A percentile compares a stretch with the other conserved stretches of the same genome.
These are phyloP conservation scores for Ogataea saltuana DNA, from an alignment of 805 yeast genomes.

Conservation along the genomic window DNA sequence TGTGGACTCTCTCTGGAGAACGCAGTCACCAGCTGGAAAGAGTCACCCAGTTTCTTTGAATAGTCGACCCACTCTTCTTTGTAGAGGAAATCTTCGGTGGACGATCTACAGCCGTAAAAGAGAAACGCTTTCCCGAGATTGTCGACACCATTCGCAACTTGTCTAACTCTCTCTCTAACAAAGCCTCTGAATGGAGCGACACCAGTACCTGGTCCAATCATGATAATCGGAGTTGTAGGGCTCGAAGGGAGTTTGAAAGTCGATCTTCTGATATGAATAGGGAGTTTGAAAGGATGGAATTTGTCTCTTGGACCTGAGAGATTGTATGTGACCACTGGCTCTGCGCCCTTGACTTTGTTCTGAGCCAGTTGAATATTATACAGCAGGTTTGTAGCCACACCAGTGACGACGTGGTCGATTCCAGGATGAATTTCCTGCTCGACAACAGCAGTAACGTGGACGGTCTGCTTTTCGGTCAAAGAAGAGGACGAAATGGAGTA, in stretches of 20 bases:
- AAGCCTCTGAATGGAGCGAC: constrained; percentile 98
- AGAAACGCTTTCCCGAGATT: constrained; percentile 71
- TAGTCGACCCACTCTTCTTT: constrained; percentile 87
- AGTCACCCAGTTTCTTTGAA: constrained; percentile 55
- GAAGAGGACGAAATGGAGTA: constrained; percentile 95
- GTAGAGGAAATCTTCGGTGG: constrained; percentile 80
- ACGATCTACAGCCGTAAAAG: constrained; percentile 85
- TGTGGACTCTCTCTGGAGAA: constrained; percentile 75
- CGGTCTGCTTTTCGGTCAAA: constrained; percentile 65
- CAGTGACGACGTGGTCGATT: constrained; percentile 52
- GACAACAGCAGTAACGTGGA: constrained; percentile 90
- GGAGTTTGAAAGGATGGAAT: constrained; percentile 60
- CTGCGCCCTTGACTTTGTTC: constrained; percentile 43
- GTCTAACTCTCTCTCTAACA: constrained; percentile 77
- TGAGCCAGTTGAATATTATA: constrained; percentile 65
- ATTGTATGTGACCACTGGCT: constrained; percentile 60
- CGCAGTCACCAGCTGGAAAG: constrained; percentile 76
- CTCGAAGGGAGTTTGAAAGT: constrained; percentile 91
- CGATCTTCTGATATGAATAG: constrained; percentile 92
- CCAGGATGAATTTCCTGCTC: constrained; percentile 54
- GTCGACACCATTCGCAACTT: constrained; percentile 45
- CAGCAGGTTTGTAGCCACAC: constrained; percentile 89
- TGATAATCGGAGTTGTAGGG: constrained; percentile 77
- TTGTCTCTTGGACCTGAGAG: constrained; percentile 79
- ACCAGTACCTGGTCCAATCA: constrained; percentile 99